A percentile compares a stretch with the other conserved stretches of the same genome.
Conservation (phyloP, 306 rosid genomes). For the Lathyrus oleraceus region DNA sequence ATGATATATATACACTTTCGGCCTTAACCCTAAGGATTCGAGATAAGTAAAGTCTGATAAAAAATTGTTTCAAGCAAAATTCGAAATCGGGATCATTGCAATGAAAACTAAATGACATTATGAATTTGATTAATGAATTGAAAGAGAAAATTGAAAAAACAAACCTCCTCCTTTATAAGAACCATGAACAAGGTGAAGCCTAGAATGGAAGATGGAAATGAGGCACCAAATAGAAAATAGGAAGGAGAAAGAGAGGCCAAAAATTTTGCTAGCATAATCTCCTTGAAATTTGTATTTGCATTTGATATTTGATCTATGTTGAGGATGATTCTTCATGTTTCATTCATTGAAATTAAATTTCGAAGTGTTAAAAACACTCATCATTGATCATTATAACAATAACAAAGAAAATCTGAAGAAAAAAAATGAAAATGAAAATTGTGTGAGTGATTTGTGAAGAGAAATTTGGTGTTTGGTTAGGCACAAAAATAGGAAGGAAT, state of each 20-base stretch:
- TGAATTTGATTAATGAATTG: background rate
- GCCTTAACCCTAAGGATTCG: too few relatives aligned
- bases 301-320: conserved; percentile 32
- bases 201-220: conserved; percentile 55
- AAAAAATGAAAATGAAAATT: background rate
- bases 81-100: too few relatives aligned
- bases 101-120: background rate
- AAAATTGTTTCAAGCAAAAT: too few relatives aligned
- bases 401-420: too few relatives aligned
- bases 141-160: background rate
- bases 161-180: conserved; percentile 54
- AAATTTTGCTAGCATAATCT: conserved; percentile 40
- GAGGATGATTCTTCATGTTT: conserved; percentile 55
- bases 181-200: conserved; percentile 60
- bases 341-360: background rate
- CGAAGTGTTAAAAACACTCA: too few relatives aligned
- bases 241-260: conserved; percentile 67
- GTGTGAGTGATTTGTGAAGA: background rate
- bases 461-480: background rate
- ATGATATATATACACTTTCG: background rate
- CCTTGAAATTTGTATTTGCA: conserved; percentile 39
- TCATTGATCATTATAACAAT: too few relatives aligned
- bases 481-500: background rate
- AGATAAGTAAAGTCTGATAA: too few relatives aligned
- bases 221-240: conserved; percentile 68